Evolutionary conservation across 805 yeast genomes (phyloP).

Genomic region (Yamadazyma endophytica): DNA sequence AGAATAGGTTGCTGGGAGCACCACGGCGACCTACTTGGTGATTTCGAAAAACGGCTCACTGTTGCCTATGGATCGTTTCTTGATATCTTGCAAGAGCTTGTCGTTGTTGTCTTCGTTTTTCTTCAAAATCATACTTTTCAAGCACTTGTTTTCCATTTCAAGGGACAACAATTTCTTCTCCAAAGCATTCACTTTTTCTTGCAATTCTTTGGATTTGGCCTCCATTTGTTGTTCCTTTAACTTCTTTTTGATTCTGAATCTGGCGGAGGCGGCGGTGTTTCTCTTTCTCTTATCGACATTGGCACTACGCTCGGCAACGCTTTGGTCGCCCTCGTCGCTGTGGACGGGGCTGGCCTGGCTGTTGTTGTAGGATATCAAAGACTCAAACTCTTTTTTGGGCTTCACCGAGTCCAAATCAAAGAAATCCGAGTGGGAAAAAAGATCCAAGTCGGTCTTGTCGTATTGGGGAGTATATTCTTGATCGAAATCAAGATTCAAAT

Average conservation of each 20-base stretch:
- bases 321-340: not conserved
- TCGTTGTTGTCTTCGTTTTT: slow-evolving; percentile 58
- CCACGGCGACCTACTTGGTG: slow-evolving; percentile 18
- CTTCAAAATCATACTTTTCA: slow-evolving; percentile 79
- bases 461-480: slow-evolving; percentile 7
- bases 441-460: slow-evolving; percentile 28
- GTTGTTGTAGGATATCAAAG: not conserved
- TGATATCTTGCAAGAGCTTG: slow-evolving; percentile 50
- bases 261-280: slow-evolving; percentile 91
- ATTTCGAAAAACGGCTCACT: slow-evolving; percentile 26
- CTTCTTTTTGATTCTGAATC: slow-evolving; percentile 91
- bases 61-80: slow-evolving; percentile 41
- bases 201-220: slow-evolving; percentile 64
- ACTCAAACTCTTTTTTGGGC: slow-evolving; percentile 2
- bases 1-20: not conserved
- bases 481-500: slow-evolving; percentile 37
- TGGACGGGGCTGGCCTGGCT: not conserved
- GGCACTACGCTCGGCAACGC: slow-evolving; percentile 20
- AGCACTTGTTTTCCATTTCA: slow-evolving; percentile 88
- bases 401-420: slow-evolving; percentile 31
- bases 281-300: slow-evolving; percentile 75
- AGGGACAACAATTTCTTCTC: slow-evolving; percentile 76
- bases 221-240: slow-evolving; percentile 90
- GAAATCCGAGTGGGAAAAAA: slow-evolving; percentile 37
- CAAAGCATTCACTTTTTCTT: slow-evolving; percentile 58